Evolutionary conservation across 1,139 yeast genomes (phyloP).

Genomic region (Sugiyamaella novakii): DNA sequence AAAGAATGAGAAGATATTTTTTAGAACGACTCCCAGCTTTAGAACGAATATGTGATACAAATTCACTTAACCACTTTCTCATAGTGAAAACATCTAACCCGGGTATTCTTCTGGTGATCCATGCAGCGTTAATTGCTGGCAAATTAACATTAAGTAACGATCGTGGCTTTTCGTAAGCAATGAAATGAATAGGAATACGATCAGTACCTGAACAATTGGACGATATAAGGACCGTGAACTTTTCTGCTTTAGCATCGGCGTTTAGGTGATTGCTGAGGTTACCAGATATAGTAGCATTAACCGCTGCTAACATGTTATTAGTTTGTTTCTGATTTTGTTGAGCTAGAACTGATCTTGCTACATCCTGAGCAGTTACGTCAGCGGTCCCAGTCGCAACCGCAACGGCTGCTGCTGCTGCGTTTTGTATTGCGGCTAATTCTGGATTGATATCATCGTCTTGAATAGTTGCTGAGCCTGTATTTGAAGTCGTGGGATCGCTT

Average conservation of each 20-base stretch:
- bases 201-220: constrained; percentile 20
- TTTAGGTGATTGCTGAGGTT: background rate
- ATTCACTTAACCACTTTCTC: constrained; percentile 21
- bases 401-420: constrained; percentile 9
- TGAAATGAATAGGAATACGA: constrained; percentile 19
- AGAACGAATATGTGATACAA: constrained; percentile 12
- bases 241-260: constrained; percentile 10
- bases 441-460: constrained; percentile 15
- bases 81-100: constrained; percentile 19
- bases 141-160: constrained; percentile 20
- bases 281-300: background rate
- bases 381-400: constrained; percentile 2
- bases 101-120: constrained; percentile 18
- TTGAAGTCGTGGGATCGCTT: background rate
- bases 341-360: constrained; percentile 20
- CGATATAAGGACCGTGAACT: constrained; percentile 19
- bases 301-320: background rate
- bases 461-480: background rate
- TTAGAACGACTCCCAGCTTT: constrained; percentile 7
- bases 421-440: constrained; percentile 6
- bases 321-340: constrained; percentile 7
- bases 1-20: constrained; percentile 15
- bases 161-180: constrained; percentile 18
- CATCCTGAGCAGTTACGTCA: constrained; percentile 18
- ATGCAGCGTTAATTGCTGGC: constrained; percentile 16